Conservation (phyloP, 75 land plant species). For the Picea glauca region DNA sequence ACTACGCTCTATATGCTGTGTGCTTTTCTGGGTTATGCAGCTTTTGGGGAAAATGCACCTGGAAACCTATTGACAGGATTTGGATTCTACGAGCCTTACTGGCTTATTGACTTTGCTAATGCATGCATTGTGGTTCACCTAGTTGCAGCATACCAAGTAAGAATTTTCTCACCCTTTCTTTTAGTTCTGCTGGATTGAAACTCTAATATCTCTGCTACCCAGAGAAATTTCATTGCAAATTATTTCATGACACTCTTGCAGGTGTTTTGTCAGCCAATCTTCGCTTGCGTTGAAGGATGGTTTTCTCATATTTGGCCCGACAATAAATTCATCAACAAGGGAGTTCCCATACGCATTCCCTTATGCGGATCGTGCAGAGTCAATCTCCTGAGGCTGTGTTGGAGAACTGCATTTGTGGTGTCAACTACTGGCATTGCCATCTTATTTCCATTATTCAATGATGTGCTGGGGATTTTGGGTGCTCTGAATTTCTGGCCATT, state of each 20-base stretch:
- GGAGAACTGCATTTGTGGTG: constrained; percentile 29
- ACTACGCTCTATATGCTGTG: constrained; percentile 9
- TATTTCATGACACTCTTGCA: constrained; percentile 5
- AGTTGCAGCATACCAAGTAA: constrained; percentile 19
- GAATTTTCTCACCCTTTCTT: background rate
- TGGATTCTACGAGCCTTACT: constrained; percentile 18
- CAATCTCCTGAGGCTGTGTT: constrained; percentile 20
- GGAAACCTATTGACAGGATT: constrained; percentile 17
- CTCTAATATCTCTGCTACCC: background rate
- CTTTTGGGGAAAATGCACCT: constrained; percentile 14
- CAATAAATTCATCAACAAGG: background rate
- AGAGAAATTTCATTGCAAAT: background rate
- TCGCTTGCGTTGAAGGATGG: constrained; percentile 21
- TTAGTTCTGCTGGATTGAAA: background rate
- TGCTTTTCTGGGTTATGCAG: constrained; percentile 19
- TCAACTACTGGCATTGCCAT: constrained; percentile 24
- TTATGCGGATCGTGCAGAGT: background rate
- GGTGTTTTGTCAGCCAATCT: constrained; percentile 24
- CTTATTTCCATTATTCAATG: constrained; percentile 29
- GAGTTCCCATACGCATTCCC: background rate
- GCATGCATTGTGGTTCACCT: constrained; percentile 13
- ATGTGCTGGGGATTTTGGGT: constrained; percentile 35
- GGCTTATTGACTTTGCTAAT: constrained; percentile 20
- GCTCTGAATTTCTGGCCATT: constrained; percentile 76
- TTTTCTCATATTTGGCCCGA: constrained; percentile 5